Base-by-base conservation (phyloP, 78 protist species). In the Dictyostelium brefeldianum region DNA sequence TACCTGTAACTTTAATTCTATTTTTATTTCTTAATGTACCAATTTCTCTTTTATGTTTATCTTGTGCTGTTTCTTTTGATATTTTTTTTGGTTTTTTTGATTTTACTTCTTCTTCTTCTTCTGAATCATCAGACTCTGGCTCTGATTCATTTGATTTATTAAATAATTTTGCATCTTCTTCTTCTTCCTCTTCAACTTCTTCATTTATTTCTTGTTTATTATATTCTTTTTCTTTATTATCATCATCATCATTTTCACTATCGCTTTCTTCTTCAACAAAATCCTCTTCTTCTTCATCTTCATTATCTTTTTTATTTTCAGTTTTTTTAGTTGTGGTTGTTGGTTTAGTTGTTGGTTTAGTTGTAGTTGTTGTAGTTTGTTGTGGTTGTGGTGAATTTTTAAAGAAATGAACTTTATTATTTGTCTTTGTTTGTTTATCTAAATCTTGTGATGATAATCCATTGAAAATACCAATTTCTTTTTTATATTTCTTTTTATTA, bases 1-100 rank as follows among this genome's bases (percentile, higher is more conserved):
- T 90, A 22, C 95, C 89, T 29, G 48, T 57, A 36, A 80, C 91
- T 75, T 62, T 81, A 67, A 81, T 81, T 50, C 75, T 81, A 50
- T 54, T 51, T 54, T n/a, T 71, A 51, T 50, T 70, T 69, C 89
- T 54, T 10, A 81, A 20, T 25, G 22, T 64, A n/a, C 25, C 29
- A 1, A 59, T 71, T 65, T 84, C 73, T 27, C 54, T 84, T 50
- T 65, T 75, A 75, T 78, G 83, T 78, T 31, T 54, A 50, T 54
- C 79, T 18, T 70, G 48, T 18, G 51, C 48, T 31, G 78, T 57
- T 53, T 64, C 81, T 73, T 51, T 78, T 85, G 71, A 59, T 17
- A 80, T 8, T 15, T 43, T 43, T 17, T 46, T 57, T 22, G 46
- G 31, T 15, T 84, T 41, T 4, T 46, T 57, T 31, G 43, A 8